These are phyloP conservation scores for Hondaea fermentalgiana DNA, from an alignment of 108 stramenopile genomes.

Conservation along the genomic window DNA sequence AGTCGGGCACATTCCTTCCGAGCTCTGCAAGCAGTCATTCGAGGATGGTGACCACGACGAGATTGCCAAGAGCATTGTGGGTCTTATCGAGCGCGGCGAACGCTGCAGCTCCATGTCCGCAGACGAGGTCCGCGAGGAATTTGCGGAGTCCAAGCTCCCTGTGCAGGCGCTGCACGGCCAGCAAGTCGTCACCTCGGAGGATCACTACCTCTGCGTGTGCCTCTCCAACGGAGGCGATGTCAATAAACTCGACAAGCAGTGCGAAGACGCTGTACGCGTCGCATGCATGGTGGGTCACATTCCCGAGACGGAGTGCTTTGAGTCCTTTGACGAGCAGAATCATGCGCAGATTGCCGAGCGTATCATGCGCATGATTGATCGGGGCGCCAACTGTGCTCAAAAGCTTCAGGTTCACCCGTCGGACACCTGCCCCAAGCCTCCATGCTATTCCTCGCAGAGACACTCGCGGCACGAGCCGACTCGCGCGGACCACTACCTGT, in stretches of 20 bases:
- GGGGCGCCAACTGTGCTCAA: background rate
- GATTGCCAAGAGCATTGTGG: background rate
- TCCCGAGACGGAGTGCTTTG: background rate
- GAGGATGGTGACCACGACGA: background rate
- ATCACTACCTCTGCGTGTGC: conserved; percentile 11
- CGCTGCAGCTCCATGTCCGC: background rate
- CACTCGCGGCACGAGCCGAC: background rate
- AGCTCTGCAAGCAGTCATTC: conserved; percentile 9
- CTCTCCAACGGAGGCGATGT: background rate
- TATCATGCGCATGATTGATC: background rate
- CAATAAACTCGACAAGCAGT: background rate
- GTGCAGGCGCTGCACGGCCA: background rate
- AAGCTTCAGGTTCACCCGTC: background rate
- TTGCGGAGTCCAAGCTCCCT: background rate
- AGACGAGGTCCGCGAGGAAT: background rate
- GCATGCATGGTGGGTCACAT: conserved; percentile 17
- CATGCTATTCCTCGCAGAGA: background rate
- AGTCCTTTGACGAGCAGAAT: background rate
- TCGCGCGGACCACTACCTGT: background rate
- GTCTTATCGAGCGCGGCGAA: background rate
- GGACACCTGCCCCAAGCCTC: background rate
- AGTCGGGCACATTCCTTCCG: background rate
- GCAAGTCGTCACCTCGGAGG: background rate
- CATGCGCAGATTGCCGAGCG: background rate
- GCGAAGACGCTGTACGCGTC: conserved; percentile 3